Base-by-base conservation (phyloP, 2,329 filamentous ascomycete species). In the Sclerotinia trifoliorum region DNA sequence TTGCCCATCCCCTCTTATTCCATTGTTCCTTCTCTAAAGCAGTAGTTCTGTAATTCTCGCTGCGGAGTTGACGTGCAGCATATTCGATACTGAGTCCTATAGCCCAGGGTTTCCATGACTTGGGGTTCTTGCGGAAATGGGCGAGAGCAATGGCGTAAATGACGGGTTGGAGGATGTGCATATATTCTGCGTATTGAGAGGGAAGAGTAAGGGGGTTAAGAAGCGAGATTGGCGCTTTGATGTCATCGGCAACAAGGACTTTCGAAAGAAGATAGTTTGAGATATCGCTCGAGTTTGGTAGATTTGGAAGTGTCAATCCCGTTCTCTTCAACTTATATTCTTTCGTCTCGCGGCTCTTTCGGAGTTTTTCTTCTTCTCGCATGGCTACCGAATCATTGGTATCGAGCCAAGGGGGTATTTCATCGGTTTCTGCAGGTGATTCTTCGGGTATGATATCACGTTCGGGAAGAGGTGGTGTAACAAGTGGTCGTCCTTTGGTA, bases 241-340 rank as follows among this genome's bases (percentile, higher is more conserved):
- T 95, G 77, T 98, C 95, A 80, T 99, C 95, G 11, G 95, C 93
- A 0, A 93, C 97, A 58, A 99, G 84, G 17, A 98, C 94, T 73
- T 96, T 94, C 46, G 90, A 90, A 32, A 96, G 87, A 5, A 99
- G 86, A 79, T 96, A 99, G 56, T 87, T 88, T 63, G 92, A 92
- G 69, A 97, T 94, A 74, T 97, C 92, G 65, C 89, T 86, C 0
- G 90, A 86, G 68, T 90, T 89, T 0, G 95, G 95, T 21, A 99
- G 83, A 58, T 88, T 90, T 0, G 95, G 94, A 58, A 99, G 85
- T 35, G 88, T 91, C 74, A 96, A 85, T 48, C 93, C 93, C 0
- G 95, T 99, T 69, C 95, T 85, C n/a, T 94, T 94, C 94, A 99
- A 98, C 19, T 85, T 86, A 91, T 94, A 98, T 72, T 88, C 88